Percentiles rank a stretch among this genome's conserved stretches.
Conservation (phyloP, 2,329 filamentous ascomycete species). For the Aspergillus sp. region DNA sequence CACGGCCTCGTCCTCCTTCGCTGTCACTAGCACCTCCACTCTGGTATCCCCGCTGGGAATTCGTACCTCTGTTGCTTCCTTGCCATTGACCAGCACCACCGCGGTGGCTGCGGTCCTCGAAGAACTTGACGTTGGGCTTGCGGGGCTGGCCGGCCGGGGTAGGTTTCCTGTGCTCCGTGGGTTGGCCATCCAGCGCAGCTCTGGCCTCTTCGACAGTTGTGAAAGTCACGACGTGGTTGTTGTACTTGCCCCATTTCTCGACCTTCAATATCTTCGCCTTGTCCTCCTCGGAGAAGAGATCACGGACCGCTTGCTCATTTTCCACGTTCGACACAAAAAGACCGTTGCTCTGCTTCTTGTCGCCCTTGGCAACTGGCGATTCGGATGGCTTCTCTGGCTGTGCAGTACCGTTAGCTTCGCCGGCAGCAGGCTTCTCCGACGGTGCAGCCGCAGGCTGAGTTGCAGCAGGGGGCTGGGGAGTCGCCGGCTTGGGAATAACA, state of each 20-base stretch:
- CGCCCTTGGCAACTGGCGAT: constrained; percentile 51
- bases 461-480: constrained; percentile 33
- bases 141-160: constrained; percentile 62
- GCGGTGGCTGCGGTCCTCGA: constrained; percentile 59
- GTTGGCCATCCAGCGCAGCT: constrained; percentile 65
- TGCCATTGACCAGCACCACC: constrained; percentile 53
- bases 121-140: constrained; percentile 76
- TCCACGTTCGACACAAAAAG: constrained; percentile 86
- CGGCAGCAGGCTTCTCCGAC: constrained; percentile 46
- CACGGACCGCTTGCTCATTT: constrained; percentile 72
- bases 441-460: constrained; percentile 36
- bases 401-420: constrained; percentile 46
- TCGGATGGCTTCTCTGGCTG: constrained; percentile 39
- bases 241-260: constrained; percentile 62
- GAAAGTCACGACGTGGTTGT: constrained; percentile 78
- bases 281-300: constrained; percentile 77
- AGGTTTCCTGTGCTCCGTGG: constrained; percentile 68
- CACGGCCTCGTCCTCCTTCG: constrained; percentile 54
- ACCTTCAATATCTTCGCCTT: constrained; percentile 71
- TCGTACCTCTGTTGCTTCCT: constrained; percentile 54
- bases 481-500: constrained; percentile 34
- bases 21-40: constrained; percentile 75
- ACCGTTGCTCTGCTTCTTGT: constrained; percentile 65
- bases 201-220: constrained; percentile 72
- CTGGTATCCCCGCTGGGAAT: constrained; percentile 67